Evolutionary conservation across 371 early-diverging fungal genomes (phyloP).

Genomic region (Umbelopsis sp.): DNA sequence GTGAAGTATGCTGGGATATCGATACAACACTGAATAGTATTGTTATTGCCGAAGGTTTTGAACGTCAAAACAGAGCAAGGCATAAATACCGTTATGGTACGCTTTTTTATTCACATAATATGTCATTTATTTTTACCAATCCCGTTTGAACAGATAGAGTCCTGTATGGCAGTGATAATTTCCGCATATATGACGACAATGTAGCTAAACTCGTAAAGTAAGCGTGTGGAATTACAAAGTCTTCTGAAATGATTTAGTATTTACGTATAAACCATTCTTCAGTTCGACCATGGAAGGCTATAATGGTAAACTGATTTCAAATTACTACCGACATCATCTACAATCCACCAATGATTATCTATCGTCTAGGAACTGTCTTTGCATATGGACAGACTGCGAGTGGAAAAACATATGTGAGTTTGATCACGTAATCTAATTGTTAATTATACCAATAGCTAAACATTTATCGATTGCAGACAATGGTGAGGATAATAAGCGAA

Average conservation of each 20-base stretch:
- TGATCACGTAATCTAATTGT: too few species aligned
- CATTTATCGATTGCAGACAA: not conserved
- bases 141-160: constrained; percentile 29
- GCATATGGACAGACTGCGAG: constrained; percentile 72
- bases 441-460: too few species aligned
- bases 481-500: not conserved
- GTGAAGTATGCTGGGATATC: constrained; percentile 24
- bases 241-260: constrained; percentile 22
- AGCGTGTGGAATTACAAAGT: constrained; percentile 27
- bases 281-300: constrained; percentile 28
- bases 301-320: constrained; percentile 22
- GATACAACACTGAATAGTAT: constrained; percentile 21
- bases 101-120: not conserved
- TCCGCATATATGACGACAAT: constrained; percentile 33
- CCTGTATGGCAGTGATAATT: constrained; percentile 34
- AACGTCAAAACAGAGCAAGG: constrained; percentile 18
- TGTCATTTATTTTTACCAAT: not conserved
- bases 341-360: not conserved
- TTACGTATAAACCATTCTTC: not conserved
- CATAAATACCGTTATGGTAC: constrained; percentile 26
- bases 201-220: constrained; percentile 41
- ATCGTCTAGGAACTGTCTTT: constrained; percentile 53
- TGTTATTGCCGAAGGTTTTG: constrained; percentile 25
- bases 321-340: not conserved
- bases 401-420: constrained; percentile 61